Percentiles rank a stretch among this genome's conserved stretches.
phyloP scores from a whole-genome alignment of 345 rosid species.

The Cochlearia excelsa region DNA sequence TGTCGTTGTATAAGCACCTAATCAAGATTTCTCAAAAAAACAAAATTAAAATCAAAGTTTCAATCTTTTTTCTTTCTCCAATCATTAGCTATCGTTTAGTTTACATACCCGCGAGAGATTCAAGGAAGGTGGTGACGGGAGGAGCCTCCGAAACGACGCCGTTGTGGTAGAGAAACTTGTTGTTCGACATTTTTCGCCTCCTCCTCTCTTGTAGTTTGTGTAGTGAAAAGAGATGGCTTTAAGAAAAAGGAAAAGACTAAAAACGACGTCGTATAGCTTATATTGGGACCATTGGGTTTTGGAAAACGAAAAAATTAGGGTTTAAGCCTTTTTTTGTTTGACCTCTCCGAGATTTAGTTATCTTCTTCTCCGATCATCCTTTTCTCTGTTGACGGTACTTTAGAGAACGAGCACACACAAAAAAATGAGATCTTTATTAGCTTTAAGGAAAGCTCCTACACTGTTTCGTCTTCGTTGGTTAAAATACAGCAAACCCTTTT shows the following conservation, averaged over 20 bases:
- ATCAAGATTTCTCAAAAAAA: background rate
- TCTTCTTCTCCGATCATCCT: constrained; percentile 21
- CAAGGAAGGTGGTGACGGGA: constrained; percentile 55
- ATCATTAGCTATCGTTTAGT: background rate
- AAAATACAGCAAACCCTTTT: constrained; percentile 33
- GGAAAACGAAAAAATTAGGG: constrained; percentile 15
- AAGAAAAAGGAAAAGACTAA: background rate
- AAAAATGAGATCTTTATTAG: constrained; percentile 37
- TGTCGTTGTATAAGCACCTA: constrained; percentile 86
- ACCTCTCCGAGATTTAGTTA: background rate
- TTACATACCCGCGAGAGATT: constrained; percentile 53
- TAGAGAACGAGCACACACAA: background rate
- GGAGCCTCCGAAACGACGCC: constrained; percentile 58
- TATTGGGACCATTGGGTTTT: background rate
- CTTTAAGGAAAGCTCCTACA: constrained; percentile 26
- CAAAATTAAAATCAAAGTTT: background rate
- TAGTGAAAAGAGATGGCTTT: background rate
- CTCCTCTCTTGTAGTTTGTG: background rate
- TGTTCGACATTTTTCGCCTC: constrained; percentile 37
- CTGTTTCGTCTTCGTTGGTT: constrained; percentile 31
- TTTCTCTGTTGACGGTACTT: constrained; percentile 9
- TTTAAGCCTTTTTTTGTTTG: constrained; percentile 19
- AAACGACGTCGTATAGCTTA: constrained; percentile 24
- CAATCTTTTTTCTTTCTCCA: background rate
- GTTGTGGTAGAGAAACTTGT: constrained; percentile 51